Evolutionary conservation across 257 asterid species (phyloP).

Genomic region (Euphrasia confusa): DNA sequence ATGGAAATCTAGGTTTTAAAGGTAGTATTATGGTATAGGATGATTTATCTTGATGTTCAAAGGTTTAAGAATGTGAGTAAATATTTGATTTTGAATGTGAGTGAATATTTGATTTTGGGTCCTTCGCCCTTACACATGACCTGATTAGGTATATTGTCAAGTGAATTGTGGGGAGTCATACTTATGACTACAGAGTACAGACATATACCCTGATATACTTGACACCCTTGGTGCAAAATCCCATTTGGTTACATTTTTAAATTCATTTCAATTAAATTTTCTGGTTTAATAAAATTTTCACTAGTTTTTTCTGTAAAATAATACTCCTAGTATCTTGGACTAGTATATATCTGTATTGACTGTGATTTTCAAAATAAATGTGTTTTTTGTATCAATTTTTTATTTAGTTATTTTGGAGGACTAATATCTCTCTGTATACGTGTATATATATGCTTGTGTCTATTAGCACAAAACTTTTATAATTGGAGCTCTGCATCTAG

Average conservation of each 20-base stretch:
- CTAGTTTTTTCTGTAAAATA: background rate
- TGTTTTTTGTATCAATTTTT: too few species aligned
- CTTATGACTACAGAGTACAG: background rate
- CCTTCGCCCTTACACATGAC: background rate
- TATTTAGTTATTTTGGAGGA: too few species aligned
- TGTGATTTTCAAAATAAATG: too few species aligned
- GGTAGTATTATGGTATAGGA: background rate
- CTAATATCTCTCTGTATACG: too few species aligned
- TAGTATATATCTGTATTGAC: too few species aligned
- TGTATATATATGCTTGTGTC: too few species aligned
- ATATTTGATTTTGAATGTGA: too few species aligned
- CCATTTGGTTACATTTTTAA: background rate
- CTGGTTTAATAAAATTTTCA: background rate
- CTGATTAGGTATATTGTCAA: background rate
- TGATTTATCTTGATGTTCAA: background rate
- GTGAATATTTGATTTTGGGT: too few species aligned
- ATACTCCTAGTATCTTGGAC: too few species aligned
- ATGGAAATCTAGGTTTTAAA: background rate
- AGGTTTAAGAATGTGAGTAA: too few species aligned
- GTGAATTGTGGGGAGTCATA: background rate
- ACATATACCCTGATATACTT: slow-evolving; percentile 6
- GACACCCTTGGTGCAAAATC: background rate
- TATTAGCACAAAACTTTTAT: too few species aligned
- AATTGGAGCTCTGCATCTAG: too few species aligned
- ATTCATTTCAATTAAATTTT: background rate